These are phyloP conservation scores for Hymenoscyphus scutula DNA, from an alignment of 2,329 filamentous ascomycete species.

Conservation along the genomic window DNA sequence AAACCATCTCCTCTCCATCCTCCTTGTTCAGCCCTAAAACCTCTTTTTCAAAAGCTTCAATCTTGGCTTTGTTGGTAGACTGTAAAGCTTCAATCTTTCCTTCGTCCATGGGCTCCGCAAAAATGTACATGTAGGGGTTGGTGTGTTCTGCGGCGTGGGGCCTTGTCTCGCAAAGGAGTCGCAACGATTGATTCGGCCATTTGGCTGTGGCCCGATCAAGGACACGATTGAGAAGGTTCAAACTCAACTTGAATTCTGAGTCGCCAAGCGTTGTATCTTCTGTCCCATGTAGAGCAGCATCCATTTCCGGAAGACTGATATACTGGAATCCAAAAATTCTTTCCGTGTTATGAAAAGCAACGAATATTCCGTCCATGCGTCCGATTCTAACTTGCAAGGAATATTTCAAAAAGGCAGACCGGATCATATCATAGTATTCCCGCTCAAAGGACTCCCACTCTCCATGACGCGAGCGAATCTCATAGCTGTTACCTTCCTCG, in stretches of 20 bases:
- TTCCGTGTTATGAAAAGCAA: constrained; percentile 92
- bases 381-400: constrained; percentile 95
- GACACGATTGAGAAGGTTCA: constrained; percentile 75
- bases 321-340: constrained; percentile 99
- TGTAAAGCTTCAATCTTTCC: constrained; percentile 75
- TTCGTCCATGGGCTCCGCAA: constrained; percentile 78
- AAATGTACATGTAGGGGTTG: constrained; percentile 76
- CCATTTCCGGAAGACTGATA: constrained; percentile 82
- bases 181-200: constrained; percentile 74
- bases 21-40: constrained; percentile 51
- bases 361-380: constrained; percentile 97
- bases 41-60: constrained; percentile 66
- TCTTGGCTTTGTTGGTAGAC: constrained; percentile 57
- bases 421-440: constrained; percentile 96
- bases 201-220: constrained; percentile 70
- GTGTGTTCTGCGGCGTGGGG: constrained; percentile 42
- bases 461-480: constrained; percentile 74
- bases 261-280: constrained; percentile 67
- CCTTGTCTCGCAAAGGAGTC: constrained; percentile 79
- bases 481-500: constrained; percentile 77
- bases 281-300: constrained; percentile 82
- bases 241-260: constrained; percentile 78
- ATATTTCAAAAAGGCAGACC: constrained; percentile 93
- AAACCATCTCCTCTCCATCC: constrained; percentile 33
- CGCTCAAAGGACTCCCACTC: constrained; percentile 89